phyloP scores from a whole-genome alignment of 345 rosid species.

The Citropsis articulata region DNA sequence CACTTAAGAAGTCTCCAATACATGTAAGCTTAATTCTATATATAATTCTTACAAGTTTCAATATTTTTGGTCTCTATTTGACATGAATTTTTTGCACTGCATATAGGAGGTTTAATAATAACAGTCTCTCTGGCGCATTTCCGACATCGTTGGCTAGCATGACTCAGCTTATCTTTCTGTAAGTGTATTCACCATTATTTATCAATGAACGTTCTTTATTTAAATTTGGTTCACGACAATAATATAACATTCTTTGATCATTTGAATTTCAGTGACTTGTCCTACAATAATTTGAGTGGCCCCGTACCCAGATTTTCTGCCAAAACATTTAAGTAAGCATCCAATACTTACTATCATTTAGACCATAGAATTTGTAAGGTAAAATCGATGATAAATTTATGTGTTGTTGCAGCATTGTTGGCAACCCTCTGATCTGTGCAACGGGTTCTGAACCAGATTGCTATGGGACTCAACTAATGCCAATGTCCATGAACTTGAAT shows the following conservation, averaged over 20 bases:
- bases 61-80: background rate
- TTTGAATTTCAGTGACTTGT: conserved; percentile 66
- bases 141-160: conserved; percentile 75
- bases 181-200: conserved; percentile 19
- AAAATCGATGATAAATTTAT: conserved; percentile 6
- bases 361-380: background rate
- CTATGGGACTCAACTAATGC: conserved; percentile 71
- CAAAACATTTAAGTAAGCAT: conserved; percentile 78
- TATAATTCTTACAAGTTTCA: background rate
- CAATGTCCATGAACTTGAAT: conserved; percentile 97
- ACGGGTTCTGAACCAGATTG: conserved; percentile 93
- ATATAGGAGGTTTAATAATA: conserved; percentile 90
- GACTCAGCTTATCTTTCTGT: conserved; percentile 93
- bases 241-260: background rate
- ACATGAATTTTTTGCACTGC: background rate
- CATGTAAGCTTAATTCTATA: conserved; percentile 49
- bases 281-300: conserved; percentile 87
- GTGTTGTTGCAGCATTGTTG: conserved; percentile 61
- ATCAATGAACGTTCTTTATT: conserved; percentile 2
- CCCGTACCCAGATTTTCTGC: conserved; percentile 86
- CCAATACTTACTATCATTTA: conserved; percentile 16
- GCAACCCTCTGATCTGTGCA: conserved; percentile 85
- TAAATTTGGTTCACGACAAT: background rate
- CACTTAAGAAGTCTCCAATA: conserved; percentile 66
- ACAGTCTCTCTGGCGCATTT: conserved; percentile 68